These are phyloP conservation scores for Lotus japonicus DNA, from an alignment of 306 rosid species.

Conservation along the genomic window DNA sequence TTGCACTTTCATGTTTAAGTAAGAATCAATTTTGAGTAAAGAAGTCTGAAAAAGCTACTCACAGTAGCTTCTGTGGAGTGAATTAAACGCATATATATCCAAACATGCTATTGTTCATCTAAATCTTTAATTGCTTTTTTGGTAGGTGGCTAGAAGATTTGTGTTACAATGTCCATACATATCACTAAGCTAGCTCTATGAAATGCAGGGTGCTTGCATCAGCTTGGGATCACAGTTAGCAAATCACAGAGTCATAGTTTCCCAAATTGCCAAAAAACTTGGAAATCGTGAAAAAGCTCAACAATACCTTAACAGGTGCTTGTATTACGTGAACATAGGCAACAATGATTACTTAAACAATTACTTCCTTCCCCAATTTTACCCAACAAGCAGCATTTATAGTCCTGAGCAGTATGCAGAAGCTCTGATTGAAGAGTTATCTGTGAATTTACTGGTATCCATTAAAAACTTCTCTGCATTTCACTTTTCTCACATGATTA, in stretches of 20 bases:
- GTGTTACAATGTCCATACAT: not conserved
- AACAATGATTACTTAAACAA: conserved; percentile 55
- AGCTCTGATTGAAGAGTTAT: conserved; percentile 27
- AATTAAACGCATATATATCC: too few relatives aligned
- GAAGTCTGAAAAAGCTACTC: too few relatives aligned
- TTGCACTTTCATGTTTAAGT: too few relatives aligned
- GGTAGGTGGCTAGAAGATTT: not conserved
- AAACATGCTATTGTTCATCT: not conserved
- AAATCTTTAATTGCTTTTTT: not conserved
- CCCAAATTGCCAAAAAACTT: conserved; percentile 9
- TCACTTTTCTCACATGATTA: not conserved
- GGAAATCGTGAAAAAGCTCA: conserved; percentile 6
- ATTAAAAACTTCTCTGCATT: not conserved
- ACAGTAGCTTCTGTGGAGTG: too few relatives aligned
- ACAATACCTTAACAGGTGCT: conserved; percentile 37
- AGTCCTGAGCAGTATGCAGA: conserved; percentile 31
- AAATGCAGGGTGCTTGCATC: conserved; percentile 35
- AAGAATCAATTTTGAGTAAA: too few relatives aligned
- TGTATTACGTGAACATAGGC: conserved; percentile 51
- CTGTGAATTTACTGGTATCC: conserved; percentile 34
- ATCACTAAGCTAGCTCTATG: not conserved
- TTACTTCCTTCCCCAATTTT: conserved; percentile 40
- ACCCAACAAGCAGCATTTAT: conserved; percentile 27
- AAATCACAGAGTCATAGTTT: conserved; percentile 28
- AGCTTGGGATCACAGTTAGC: conserved; percentile 28